Conservation (phyloP, 176 grass and related monocot genomes). For the Tuctoria greenei region DNA sequence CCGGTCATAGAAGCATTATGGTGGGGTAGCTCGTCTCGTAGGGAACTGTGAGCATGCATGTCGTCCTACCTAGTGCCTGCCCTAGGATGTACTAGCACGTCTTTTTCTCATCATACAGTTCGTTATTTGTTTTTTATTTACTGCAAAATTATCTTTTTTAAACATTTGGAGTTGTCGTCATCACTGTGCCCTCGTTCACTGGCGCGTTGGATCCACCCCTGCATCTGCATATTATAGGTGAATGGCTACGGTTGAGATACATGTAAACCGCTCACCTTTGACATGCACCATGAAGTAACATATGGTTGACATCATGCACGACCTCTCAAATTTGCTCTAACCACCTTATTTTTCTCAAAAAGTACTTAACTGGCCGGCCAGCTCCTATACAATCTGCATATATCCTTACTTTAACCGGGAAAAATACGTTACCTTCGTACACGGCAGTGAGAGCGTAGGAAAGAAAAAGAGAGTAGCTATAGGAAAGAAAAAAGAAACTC, state of each 20-base stretch:
- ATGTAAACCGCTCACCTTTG: no score
- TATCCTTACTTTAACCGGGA: background rate
- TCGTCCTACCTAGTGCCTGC: background rate
- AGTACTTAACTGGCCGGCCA: background rate
- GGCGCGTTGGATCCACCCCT: no score
- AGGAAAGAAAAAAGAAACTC: no score
- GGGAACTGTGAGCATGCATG: conserved; percentile 11
- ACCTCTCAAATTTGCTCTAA: background rate
- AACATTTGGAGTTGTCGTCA: no score
- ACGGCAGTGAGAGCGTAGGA: background rate
- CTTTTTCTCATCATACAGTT: conserved; percentile 23
- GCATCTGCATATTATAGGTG: no score
- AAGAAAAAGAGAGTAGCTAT: no score
- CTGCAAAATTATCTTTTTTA: background rate
- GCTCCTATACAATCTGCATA: background rate
- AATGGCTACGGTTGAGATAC: no score
- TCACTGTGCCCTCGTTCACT: no score
- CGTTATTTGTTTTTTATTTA: background rate
- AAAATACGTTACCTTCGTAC: background rate
- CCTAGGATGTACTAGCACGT: conserved; percentile 24
- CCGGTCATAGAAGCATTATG: conserved; percentile 23
- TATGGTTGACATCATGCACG: background rate
- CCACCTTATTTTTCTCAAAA: no score
- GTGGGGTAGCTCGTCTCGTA: conserved; percentile 23
- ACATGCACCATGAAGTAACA: no score